phyloP scores from a whole-genome alignment of 73 alveolate genomes.

The Symbiodinium pilosum region DNA sequence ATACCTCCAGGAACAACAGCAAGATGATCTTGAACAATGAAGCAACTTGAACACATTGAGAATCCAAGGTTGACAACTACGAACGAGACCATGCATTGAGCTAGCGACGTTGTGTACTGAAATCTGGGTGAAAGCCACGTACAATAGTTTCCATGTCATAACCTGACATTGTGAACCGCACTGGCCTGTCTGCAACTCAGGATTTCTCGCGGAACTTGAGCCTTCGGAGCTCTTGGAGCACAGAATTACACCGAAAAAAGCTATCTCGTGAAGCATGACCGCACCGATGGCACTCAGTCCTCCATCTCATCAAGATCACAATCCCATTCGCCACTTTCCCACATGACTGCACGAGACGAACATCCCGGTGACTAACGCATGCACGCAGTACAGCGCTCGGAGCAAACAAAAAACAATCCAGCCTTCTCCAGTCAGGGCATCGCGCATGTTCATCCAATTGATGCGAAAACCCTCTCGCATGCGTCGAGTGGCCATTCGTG shows the following conservation, averaged over 20 bases:
- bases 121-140: no score
- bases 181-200: constrained; percentile 75
- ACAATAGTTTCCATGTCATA: neutral
- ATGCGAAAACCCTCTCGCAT: constrained; percentile 44
- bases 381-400: neutral
- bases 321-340: constrained; percentile 94
- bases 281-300: constrained; percentile 28
- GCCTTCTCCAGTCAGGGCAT: constrained; percentile 87
- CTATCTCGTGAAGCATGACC: neutral
- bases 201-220: constrained; percentile 72
- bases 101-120: no score
- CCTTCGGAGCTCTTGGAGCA: neutral
- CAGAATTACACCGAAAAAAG: neutral
- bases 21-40: neutral
- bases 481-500: neutral
- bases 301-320: constrained; percentile 64
- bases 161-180: no score
- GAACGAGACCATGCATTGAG: no score
- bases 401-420: neutral
- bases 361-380: no score
- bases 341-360: constrained; percentile 31
- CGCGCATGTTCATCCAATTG: constrained; percentile 94
- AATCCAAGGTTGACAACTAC: no score
- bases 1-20: no score
- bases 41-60: neutral